phyloP scores from a whole-genome alignment of 495 filamentous ascomycete species.

The Penicillium riverlandense region DNA sequence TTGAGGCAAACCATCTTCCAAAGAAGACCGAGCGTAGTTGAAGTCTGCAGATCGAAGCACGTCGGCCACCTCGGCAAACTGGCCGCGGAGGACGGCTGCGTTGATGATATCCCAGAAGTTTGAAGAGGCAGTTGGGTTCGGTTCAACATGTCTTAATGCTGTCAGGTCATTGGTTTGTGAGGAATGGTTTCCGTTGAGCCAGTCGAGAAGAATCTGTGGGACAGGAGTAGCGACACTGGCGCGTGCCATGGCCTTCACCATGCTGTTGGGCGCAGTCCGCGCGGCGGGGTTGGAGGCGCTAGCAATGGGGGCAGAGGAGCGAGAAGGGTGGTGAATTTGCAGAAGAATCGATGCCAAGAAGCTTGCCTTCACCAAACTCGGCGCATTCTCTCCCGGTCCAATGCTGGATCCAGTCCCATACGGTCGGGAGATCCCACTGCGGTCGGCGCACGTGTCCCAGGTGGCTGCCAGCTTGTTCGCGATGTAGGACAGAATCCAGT shows the following conservation, averaged over 20 bases:
- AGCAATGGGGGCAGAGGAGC: constrained; percentile 20
- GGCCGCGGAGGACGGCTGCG: constrained; percentile 60
- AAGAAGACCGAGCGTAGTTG: constrained; percentile 54
- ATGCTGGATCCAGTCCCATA: constrained; percentile 44
- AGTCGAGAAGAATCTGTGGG: constrained; percentile 69
- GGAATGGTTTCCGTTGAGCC: constrained; percentile 65
- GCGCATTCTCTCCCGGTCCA: constrained; percentile 54
- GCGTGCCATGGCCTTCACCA: constrained; percentile 25
- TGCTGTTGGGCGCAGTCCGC: constrained; percentile 17
- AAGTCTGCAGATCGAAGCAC: constrained; percentile 68
- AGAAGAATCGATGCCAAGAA: constrained; percentile 66
- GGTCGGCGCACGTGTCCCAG: constrained; percentile 50
- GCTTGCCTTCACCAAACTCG: constrained; percentile 60
- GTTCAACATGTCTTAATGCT: constrained; percentile 51
- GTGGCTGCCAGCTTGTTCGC: constrained; percentile 47
- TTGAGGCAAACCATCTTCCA: constrained; percentile 50
- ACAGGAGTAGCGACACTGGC: constrained; percentile 43
- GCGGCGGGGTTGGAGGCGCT: constrained; percentile 13
- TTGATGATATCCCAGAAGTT: constrained; percentile 77
- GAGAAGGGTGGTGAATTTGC: constrained; percentile 63
- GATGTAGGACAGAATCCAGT: constrained; percentile 46
- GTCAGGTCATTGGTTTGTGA: constrained; percentile 52
- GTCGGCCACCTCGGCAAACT: constrained; percentile 51
- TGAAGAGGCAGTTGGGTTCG: constrained; percentile 63
- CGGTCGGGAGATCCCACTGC: constrained; percentile 35